These are phyloP conservation scores for Colletotrichum theobromicola DNA, from an alignment of 2,329 filamentous ascomycete genomes.

Conservation along the genomic window DNA sequence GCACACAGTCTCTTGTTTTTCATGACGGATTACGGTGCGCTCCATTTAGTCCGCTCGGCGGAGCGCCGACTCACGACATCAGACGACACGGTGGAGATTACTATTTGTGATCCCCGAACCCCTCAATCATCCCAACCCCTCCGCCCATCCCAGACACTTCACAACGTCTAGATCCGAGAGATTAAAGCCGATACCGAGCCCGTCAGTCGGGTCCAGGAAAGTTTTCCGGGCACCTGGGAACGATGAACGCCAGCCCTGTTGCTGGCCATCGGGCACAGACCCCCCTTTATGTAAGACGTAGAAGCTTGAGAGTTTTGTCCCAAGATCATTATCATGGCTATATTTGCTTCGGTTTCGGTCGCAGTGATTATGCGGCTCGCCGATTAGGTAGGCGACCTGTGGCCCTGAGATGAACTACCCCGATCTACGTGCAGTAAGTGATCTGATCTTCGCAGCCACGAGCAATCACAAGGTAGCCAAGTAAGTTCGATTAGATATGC, in stretches of 20 bases:
- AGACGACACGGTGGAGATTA: not conserved
- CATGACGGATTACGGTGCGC: not conserved
- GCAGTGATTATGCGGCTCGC: not conserved
- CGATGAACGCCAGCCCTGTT: not conserved
- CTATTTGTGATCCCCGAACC: not conserved
- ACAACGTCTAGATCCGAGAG: not conserved
- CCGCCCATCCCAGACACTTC: not conserved
- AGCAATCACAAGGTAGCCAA: too few species aligned
- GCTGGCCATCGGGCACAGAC: not conserved
- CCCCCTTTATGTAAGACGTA: not conserved
- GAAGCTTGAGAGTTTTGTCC: not conserved
- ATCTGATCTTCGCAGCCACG: too few species aligned
- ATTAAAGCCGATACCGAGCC: not conserved
- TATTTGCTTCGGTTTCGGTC: not conserved
- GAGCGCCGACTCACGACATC: not conserved
- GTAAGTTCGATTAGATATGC: not conserved
- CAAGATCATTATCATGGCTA: not conserved
- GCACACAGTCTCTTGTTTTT: not conserved
- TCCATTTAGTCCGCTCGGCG: not conserved
- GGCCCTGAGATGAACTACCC: not conserved
- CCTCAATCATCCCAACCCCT: not conserved
- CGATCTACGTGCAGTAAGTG: too few species aligned
- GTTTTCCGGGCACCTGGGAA: not conserved
- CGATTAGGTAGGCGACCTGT: fast-evolving
- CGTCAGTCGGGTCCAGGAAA: not conserved